Evolutionary conservation across 2,329 filamentous ascomycete genomes (phyloP).

Genomic region (Penicillium sp.): DNA sequence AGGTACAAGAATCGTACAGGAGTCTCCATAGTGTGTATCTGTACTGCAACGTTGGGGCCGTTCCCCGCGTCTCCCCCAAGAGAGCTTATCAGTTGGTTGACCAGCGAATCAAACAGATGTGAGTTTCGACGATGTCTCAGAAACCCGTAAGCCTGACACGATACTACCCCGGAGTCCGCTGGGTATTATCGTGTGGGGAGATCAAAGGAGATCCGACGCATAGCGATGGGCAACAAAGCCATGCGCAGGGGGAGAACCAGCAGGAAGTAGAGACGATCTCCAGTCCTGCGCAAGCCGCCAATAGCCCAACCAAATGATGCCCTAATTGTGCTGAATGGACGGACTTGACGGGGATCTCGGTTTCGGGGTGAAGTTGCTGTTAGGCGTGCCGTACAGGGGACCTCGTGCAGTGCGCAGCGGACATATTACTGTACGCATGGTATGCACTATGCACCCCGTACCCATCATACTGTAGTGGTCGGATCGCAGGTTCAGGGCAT

Average conservation of each 20-base stretch:
- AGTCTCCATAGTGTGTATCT: conserved; percentile 2
- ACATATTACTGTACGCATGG: not conserved
- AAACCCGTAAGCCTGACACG: not conserved
- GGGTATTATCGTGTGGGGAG: conserved; percentile 5
- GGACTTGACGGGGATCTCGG: not conserved
- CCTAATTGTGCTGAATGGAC: not conserved
- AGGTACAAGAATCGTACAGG: conserved; percentile 1
- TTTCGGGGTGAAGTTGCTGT: not conserved
- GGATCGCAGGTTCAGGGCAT: not conserved
- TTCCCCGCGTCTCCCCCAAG: conserved; percentile 17
- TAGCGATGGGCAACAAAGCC: not conserved
- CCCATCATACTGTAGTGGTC: not conserved
- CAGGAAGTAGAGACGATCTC: not conserved
- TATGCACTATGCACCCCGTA: not conserved
- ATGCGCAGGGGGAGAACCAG: not conserved
- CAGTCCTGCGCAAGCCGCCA: conserved; percentile 12
- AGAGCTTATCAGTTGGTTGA: conserved; percentile 9
- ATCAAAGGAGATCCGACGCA: not conserved
- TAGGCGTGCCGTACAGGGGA: not conserved
- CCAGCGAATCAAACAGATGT: conserved; percentile 2
- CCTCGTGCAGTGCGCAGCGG: not conserved
- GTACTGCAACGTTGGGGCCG: conserved; percentile 26
- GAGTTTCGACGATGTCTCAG: conserved; percentile 21
- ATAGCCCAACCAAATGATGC: conserved; percentile 20
- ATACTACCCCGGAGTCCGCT: conserved; percentile 25